Evolutionary conservation across 1,139 yeast genomes (phyloP), one percentile per base, ranked within the genome.

Genomic region (Blastobotrys elegans): DNA sequence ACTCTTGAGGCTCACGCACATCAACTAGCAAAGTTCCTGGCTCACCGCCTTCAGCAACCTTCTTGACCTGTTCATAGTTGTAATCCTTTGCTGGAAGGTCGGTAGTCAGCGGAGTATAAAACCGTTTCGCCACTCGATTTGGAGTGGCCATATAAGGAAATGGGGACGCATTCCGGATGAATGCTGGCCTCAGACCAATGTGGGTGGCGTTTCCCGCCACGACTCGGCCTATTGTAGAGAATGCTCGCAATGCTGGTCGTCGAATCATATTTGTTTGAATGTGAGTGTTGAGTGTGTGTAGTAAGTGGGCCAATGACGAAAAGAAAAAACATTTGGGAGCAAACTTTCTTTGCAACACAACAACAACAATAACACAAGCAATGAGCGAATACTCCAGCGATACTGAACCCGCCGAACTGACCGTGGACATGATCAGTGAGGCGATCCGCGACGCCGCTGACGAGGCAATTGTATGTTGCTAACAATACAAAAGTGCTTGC

Each of bases 1-100:
- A 86, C 68, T 92, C 98, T 44, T 73, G 74, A 2, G 97, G 96
- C 68, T 92, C 98, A 63, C 98, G 80, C 29, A 87, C 97, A 63
- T 92, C 98, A 20, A 90, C 80, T 40, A 90, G 68, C 39, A 85
- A 74, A 22, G 75, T 67, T 32, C 74, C 66, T 10, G 75, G 70
- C 24, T 61, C 62, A 6, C 76, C 76, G 43, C 70, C 55, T 2
- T 66, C 54, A 33, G 73, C 72, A 27, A 82, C 59, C 30, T 70
- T 64, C 62, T 80, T 79, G 56, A 84, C 70, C 17, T 74, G 76
- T n/a, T 74, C 69, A 62, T 81, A 85, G 27, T 71, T 69, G 64
- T 81, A 80, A 30, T 67, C 51, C 56, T 75, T 76, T 44, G 86
- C 86, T 33, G 69, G 70, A 44, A 53, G 53, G 42, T 65, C 69